These are phyloP conservation scores for Mucor velutinosus DNA, from an alignment of 371 early-diverging fungal genomes.

Conservation along the genomic window DNA sequence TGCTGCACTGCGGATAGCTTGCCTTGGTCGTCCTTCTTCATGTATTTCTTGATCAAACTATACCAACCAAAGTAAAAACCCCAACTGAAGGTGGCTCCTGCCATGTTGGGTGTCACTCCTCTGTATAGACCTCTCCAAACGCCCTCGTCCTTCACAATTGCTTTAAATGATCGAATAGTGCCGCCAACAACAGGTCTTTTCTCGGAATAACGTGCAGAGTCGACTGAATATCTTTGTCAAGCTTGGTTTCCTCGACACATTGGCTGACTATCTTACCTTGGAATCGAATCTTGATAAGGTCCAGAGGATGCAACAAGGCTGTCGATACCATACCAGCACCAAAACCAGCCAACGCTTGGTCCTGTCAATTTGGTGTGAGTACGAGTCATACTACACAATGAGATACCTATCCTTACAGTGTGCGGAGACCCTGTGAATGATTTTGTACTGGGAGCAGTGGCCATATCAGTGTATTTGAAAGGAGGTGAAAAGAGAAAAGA, in stretches of 20 bases:
- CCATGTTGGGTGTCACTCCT: conserved; percentile 88
- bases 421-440: conserved; percentile 30
- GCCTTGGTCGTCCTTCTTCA: conserved; percentile 66
- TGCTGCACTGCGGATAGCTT: conserved; percentile 73
- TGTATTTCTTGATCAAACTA: conserved; percentile 73
- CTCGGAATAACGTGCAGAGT: conserved; percentile 45
- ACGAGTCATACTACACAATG: neutral
- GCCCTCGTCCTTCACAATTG: conserved; percentile 60
- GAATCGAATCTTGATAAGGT: conserved; percentile 89
- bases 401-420: conserved; percentile 10
- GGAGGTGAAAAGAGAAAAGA: neutral
- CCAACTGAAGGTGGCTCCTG: conserved; percentile 93
- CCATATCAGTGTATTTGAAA: neutral
- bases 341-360: conserved; percentile 91
- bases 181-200: conserved; percentile 63
- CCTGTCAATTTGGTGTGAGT: conserved; percentile 41
- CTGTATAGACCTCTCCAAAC: conserved; percentile 80
- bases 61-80: conserved; percentile 95
- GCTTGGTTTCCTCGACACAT: neutral
- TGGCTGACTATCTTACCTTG: conserved; percentile 62
- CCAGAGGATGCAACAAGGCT: conserved; percentile 84
- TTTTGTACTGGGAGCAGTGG: neutral
- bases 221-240: conserved; percentile 35
- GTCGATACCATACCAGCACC: conserved; percentile 87
- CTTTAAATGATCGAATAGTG: conserved; percentile 64